These are phyloP conservation scores for Cardamine resedifolia DNA, from an alignment of 345 rosid species.

Conservation along the genomic window DNA sequence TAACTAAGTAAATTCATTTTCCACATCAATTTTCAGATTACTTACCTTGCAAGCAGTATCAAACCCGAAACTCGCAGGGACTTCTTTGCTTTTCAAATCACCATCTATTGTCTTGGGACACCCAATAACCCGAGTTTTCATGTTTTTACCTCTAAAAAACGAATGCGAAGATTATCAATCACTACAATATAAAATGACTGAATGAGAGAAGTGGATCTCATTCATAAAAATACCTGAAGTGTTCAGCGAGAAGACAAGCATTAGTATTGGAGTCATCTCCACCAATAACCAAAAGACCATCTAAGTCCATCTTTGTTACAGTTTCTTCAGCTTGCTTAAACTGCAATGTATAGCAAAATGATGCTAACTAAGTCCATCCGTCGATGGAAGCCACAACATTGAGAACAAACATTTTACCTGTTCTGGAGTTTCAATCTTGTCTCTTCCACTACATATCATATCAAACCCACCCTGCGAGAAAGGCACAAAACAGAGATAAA, in stretches of 20 bases:
- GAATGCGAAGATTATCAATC: background rate
- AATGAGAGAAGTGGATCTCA: background rate
- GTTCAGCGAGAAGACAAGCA: constrained; percentile 95
- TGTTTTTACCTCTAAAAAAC: constrained; percentile 59
- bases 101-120: constrained; percentile 99
- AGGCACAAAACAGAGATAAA: background rate
- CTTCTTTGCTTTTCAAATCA: constrained; percentile 93
- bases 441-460: constrained; percentile 98
- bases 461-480: constrained; percentile 87
- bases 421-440: constrained; percentile 96
- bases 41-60: constrained; percentile 97
- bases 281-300: constrained; percentile 89
- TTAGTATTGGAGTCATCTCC: constrained; percentile 99
- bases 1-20: background rate
- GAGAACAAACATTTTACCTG: constrained; percentile 48
- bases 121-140: constrained; percentile 85
- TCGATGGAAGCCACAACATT: background rate
- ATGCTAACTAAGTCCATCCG: background rate
- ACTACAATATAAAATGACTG: background rate
- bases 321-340: constrained; percentile 96
- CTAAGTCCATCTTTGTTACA: constrained; percentile 70
- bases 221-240: constrained; percentile 60
- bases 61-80: constrained; percentile 92
- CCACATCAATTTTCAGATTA: no score
- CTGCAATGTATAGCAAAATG: constrained; percentile 45